Base-by-base conservation (phyloP, 1,139 yeast species). In the Oligophagozyma castellii region DNA sequence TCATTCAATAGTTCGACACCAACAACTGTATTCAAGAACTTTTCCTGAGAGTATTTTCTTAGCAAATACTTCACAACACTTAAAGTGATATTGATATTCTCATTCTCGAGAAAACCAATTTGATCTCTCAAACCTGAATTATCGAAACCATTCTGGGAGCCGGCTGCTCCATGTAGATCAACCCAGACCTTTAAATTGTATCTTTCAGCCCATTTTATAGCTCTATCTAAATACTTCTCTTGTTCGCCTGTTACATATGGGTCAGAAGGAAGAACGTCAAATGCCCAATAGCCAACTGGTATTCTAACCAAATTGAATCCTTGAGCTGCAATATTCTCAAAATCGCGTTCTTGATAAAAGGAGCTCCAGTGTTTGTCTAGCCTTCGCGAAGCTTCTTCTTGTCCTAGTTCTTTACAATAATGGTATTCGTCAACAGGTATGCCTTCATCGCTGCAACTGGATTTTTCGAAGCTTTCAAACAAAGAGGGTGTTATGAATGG, bases 241-340 rank as follows among this genome's bases (percentile, higher is more conserved):
- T 84, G 95, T 23, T 84, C 84, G 15, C 95, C 95, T 48, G 70
- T 75, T 27, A 81, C 93, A 51, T 81, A 86, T 5, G 96, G 95
- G 51, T 89, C 98, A 35, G 61, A 57, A 13, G 59, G 66, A 34
- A 70, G 58, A 24, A 61, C 56, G 29, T 65, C 56, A 54, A 79
- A 89, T 7, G 96, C 95, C 98, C 98, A 86, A 61, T 86, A 89
- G 5, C 96, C 96, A 37, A 86, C 70, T 16, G 96, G 96, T 35
- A 86, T 77, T 44, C 96, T 70, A 21, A 81, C 95, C 36, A 77
- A 64, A 56, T 86, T 86, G 43, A 86, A 65, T 1, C 95, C 95
- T 42, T 68, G 66, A 7, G 43, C 40, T 19, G 67, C 64, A 33
- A 89, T 80, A 33, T 64, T 57, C 29, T 53, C 39, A 43, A 86